Base-by-base conservation (phyloP, 306 rosid species). In the Vachellia collinsii region DNA sequence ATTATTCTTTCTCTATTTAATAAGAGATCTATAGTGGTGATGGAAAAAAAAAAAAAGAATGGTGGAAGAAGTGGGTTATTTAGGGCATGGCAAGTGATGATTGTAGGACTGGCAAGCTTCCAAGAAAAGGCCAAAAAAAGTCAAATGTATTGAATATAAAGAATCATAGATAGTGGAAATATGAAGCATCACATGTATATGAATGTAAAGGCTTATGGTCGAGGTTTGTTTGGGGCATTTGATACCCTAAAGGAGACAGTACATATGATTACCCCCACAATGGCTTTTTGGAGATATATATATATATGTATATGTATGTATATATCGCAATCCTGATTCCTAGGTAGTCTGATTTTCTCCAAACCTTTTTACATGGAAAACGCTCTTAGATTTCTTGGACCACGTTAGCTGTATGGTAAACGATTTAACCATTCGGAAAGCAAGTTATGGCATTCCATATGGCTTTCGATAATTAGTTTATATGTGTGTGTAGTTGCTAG, bases 181-280 rank as follows among this genome's bases (percentile, higher is more conserved):
- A 43, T 44, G 4, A 11, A 69, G 17, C 16, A 5, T 54, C 38
- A 70, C 22, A 66, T 66, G 7, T 42, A 38, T 37, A 43, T 69
- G 9, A 22, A 42, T 42, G 2, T 70, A 62, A 29, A 67, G 68
- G 70, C 39, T 70, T n/a, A 43, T 68, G 83, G 63, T 77, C 51
- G 80, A 78, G 23, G 79, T 72, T 58, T 67, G 50, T 63, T 72
- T 83, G 58, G 80, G 62, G 79, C 78, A 70, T 79, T 78, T 74
- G 86, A 62, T 74, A 10, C 79, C 70, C 37, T 50, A 29, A 54
- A 12, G 81, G 89, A 81, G 83, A 81, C 84, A 50, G n/a, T 4
- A 7, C 22, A 79, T 39, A 22, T 29, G 58, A 66, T 81, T 76
- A 59, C 72, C 81, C 81, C 89, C 83, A 82, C 70, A 44, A 20